Evolutionary conservation across 176 grass and related monocot genomes (phyloP).

Genomic region (Microstegium vimineum): DNA sequence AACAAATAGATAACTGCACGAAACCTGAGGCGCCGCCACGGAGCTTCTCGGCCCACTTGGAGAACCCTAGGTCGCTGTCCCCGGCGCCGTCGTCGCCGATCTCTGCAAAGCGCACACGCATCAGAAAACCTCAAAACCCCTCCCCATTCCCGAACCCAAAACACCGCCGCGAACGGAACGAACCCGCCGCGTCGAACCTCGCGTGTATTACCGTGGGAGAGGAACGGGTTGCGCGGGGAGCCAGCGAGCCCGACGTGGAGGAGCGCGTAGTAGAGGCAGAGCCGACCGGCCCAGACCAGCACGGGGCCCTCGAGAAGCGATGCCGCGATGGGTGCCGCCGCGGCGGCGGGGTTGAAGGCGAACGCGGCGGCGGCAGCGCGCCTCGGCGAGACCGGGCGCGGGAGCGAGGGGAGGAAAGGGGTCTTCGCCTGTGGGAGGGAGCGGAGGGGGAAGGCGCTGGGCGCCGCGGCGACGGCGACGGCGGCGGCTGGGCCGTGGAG

Average conservation of each 20-base stretch:
- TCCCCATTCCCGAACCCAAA: neutral
- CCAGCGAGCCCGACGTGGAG: slow-evolving; percentile 76
- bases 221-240: slow-evolving; percentile 73
- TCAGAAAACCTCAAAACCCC: neutral
- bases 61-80: slow-evolving; percentile 74
- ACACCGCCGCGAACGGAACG: neutral
- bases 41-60: slow-evolving; percentile 58
- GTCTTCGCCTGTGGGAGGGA: slow-evolving; percentile 35
- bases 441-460: slow-evolving; percentile 40
- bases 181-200: neutral
- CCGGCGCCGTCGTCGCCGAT: slow-evolving; percentile 44
- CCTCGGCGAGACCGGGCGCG: slow-evolving; percentile 21
- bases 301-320: slow-evolving; percentile 78
- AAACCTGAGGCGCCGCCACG: slow-evolving; percentile 62
- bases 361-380: slow-evolving; percentile 23
- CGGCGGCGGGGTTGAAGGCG: neutral
- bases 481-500: slow-evolving; percentile 43
- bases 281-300: slow-evolving; percentile 72
- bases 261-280: slow-evolving; percentile 91
- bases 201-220: slow-evolving; percentile 45
- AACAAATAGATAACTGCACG: slow-evolving; percentile 11
- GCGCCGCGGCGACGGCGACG: slow-evolving; percentile 13
- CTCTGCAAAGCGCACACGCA: neutral
- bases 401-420: slow-evolving; percentile 42
- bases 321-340: slow-evolving; percentile 44